Evolutionary conservation across 2,329 filamentous ascomycete species (phyloP), one percentile per base, ranked within the genome.

Genomic region (Fusarium poae): DNA sequence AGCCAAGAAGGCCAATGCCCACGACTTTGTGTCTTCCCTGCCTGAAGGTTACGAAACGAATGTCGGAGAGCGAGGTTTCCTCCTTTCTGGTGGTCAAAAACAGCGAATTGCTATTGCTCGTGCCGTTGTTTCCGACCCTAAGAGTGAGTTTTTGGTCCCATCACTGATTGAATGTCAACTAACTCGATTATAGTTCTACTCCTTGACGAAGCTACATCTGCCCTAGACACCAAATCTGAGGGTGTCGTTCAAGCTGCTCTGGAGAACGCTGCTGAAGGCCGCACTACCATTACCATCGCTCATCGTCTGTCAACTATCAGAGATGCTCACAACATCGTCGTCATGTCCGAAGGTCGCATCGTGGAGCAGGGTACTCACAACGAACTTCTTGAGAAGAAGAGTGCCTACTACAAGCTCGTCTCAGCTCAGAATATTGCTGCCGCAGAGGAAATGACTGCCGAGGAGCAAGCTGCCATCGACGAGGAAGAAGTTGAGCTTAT

Each of bases 231-330:
- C 23, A 95, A 96, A 76, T 97, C 93, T 1, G 96, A 99, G 81
- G 94, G 93, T 45, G 91, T 97, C 12, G 95, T 99, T 2, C 96
- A 98, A 78, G 93, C 93, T 42, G 96, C 96, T 20, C 85, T 99
- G 11, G 94, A 98, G 74, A 91, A 88, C 50, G 96, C 95, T 27
- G 87, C 94, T 2, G 86, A 91, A 67, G 95, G 94, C 25, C 88
- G 96, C 55, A 99, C 96, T 0, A 98, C 96, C 3, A 97, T 98
- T 72, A 92, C 94, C 9, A 98, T 99, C 78, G 96, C 96, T 43
- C 96, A 99, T 81, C 91, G 95, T 71, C 85, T 99, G 11, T 97
- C 94, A 1, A 99, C 96, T 8, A 97, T 99, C 82, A 94, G 90
- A 79, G 90, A 94, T 67, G 95, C 95, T 0, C 92, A 98, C 79